Base-by-base conservation (phyloP, 805 yeast species). In the Sugiyamaella boreocaroliniensis region DNA sequence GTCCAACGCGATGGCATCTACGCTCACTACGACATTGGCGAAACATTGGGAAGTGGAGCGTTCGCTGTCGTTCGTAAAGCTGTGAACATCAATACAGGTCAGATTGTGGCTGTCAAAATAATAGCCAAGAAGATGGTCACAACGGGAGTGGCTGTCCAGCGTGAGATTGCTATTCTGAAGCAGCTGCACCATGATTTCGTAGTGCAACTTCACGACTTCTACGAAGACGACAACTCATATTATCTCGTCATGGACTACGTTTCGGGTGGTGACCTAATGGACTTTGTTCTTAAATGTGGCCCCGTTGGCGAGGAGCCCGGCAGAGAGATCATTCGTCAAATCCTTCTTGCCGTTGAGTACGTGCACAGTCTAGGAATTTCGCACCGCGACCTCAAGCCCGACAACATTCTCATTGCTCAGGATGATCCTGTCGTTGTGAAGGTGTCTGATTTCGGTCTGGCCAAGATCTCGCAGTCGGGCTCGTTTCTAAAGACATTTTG, bases 211-310 rank as follows among this genome's bases (percentile, higher is more conserved):
- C 82, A 86, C 64, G 93, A 89, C 4, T 87, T 86, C 62, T 89
- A 82, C 65, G 96, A 90, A 64, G 97, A 92, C 65, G 71, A 75
- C 4, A 86, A 84, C 54, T 80, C 78, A 62, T 87, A 87, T 67
- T 92, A 88, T 66, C 73, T 93, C 57, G 92, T 93, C 7, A 92
- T 93, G 97, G 99, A 93, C 64, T 86, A 83, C 62, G 95, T 93
- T 26, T 84, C 95, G 1, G 97, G 97, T 14, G 99, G 99, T 22
- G 99, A 93, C 68, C 73, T 93, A 49, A 93, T 93, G 99, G 99
- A 93, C 71, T 90, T 88, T 69, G 95, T 92, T 1, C 92, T 95
- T 0, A 87, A 89, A 2, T 85, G 87, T 68, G 97, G 97, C 2
- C 59, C 69, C 0, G 86, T 93, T 16, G 92, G 92, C 12, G 99